These are phyloP conservation scores for Starmerella tilneyi DNA, from an alignment of 805 yeast genomes.

Conservation along the genomic window DNA sequence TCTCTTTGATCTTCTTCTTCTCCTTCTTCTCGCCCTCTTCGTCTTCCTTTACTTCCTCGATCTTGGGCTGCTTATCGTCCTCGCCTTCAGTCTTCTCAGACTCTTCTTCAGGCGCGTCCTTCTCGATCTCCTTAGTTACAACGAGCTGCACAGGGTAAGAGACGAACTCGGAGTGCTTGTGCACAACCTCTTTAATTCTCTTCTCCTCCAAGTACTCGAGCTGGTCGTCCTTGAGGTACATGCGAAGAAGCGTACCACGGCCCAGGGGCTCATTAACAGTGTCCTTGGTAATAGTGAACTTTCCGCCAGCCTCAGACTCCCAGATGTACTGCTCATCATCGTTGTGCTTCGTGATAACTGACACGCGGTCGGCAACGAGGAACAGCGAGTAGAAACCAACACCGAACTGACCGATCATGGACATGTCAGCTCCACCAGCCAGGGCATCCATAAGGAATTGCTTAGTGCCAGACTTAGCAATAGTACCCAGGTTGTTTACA, in stretches of 20 bases:
- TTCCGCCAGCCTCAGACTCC: conserved; percentile 99
- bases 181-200: conserved; percentile 97
- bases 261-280: conserved; percentile 73
- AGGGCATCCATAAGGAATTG: conserved; percentile 95
- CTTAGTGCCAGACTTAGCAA: conserved; percentile 99
- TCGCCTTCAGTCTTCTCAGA: conserved; percentile 41
- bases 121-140: conserved; percentile 97
- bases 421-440: conserved; percentile 98
- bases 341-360: conserved; percentile 95
- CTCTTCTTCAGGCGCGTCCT: conserved; percentile 84
- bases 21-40: conserved; percentile 66
- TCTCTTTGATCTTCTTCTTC: conserved; percentile 84
- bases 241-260: conserved; percentile 92
- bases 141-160: conserved; percentile 98
- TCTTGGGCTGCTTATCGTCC: conserved; percentile 58
- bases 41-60: conserved; percentile 65
- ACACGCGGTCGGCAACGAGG: conserved; percentile 98
- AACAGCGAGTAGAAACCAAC: conserved; percentile 99
- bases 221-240: conserved; percentile 97
- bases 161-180: conserved; percentile 98
- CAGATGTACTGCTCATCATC: conserved; percentile 99
- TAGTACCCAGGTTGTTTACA: conserved; percentile 98
- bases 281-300: conserved; percentile 91
- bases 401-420: conserved; percentile 99
- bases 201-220: conserved; percentile 98